These are phyloP conservation scores for Astrocystis sublimbata DNA, from an alignment of 495 filamentous ascomycete genomes.

Conservation along the genomic window DNA sequence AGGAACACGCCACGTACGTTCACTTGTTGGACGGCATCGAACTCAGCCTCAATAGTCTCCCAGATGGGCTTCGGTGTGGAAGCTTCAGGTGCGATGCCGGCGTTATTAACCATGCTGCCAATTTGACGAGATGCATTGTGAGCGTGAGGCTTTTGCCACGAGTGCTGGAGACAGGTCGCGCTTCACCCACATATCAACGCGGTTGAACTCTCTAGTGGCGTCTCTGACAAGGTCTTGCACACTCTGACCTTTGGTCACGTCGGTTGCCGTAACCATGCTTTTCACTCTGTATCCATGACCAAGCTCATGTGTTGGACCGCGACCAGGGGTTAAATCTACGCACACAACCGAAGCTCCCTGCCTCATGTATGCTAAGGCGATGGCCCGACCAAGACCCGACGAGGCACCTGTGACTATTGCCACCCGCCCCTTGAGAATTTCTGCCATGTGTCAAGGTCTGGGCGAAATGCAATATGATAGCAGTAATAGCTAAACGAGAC, in stretches of 20 bases:
- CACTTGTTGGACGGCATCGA: conserved; percentile 47
- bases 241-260: conserved; percentile 55
- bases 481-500: too few species aligned
- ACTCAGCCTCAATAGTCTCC: conserved; percentile 50
- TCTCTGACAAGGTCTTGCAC: conserved; percentile 7
- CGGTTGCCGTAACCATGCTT: conserved; percentile 47
- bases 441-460: too few species aligned
- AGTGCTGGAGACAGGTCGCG: neutral
- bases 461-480: too few species aligned
- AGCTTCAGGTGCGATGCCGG: neutral
- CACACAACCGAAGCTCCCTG: conserved; percentile 54
- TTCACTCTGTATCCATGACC: too few species aligned
- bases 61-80: conserved; percentile 24
- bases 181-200: conserved; percentile 6
- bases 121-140: too few species aligned
- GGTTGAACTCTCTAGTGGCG: neutral
- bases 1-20: conserved; percentile 53
- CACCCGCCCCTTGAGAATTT: too few species aligned
- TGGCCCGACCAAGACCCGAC: conserved; percentile 51
- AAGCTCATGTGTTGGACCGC: too few species aligned
- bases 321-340: conserved; percentile 46
- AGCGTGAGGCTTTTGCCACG: neutral
- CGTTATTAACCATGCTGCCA: conserved; percentile 2
- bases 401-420: conserved; percentile 54
- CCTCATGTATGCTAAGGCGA: conserved; percentile 42